phyloP scores from a whole-genome alignment of 2,329 filamentous ascomycete species.

The Cercospora sp. region DNA sequence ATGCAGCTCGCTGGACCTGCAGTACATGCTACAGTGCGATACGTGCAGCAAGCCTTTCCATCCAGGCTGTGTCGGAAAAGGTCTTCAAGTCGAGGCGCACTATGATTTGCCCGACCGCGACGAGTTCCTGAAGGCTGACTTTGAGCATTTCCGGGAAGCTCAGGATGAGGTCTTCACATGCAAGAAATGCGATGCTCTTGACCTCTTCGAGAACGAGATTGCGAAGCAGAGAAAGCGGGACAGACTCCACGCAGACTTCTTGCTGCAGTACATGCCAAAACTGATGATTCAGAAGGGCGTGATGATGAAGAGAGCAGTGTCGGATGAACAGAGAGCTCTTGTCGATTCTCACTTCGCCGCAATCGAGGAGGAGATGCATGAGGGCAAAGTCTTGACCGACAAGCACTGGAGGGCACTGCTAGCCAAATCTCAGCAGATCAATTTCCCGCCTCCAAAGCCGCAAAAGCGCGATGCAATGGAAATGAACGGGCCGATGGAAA shows the following conservation, averaged over 20 bases:
- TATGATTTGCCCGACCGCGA: conserved; percentile 8
- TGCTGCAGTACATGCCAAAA: conserved; percentile 11
- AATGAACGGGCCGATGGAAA: background rate
- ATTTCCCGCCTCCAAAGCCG: background rate
- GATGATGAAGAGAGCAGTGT: background rate
- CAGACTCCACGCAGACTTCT: background rate
- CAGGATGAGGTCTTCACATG: background rate
- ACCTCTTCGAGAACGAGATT: background rate
- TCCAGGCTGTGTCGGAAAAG: conserved; percentile 20
- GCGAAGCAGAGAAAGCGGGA: background rate
- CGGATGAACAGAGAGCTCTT: background rate
- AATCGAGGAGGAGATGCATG: conserved; percentile 11
- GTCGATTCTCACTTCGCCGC: background rate
- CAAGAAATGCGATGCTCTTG: background rate
- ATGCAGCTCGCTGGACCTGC: conserved; percentile 6
- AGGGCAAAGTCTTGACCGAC: background rate
- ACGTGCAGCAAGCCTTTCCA: conserved; percentile 17
- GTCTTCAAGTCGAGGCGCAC: background rate
- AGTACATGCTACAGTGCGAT: conserved; percentile 20
- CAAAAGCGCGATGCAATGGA: conserved; percentile 1
- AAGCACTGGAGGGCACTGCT: background rate
- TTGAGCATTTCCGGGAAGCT: background rate
- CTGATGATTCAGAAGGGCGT: background rate
- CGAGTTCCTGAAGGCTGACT: conserved; percentile 2
- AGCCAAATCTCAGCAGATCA: background rate